Evolutionary conservation across 2,329 filamentous ascomycete species (phyloP).

Genomic region (Sporothrix dimorphospora): DNA sequence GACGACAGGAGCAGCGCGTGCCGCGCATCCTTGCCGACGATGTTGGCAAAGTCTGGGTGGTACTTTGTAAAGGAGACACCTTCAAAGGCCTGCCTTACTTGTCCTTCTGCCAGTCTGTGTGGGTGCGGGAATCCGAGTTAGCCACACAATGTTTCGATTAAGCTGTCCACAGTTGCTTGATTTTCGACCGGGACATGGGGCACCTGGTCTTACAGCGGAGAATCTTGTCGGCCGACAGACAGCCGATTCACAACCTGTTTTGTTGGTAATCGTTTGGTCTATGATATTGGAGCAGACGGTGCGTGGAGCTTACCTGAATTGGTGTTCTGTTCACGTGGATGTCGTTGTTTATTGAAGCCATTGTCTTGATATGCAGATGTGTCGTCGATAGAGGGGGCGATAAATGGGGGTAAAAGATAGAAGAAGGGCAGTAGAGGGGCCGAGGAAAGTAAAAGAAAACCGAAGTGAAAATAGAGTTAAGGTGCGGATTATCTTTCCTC

Average conservation of each 20-base stretch:
- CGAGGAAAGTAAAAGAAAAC: not conserved
- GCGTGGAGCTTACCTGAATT: slow-evolving; percentile 65
- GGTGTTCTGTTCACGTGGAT: slow-evolving; percentile 71
- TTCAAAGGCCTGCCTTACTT: not conserved
- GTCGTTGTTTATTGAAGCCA: slow-evolving; percentile 41
- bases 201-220: not conserved
- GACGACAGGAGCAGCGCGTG: slow-evolving; percentile 50
- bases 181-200: not conserved
- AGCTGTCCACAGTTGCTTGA: no score
- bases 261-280: not conserved
- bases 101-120: slow-evolving; percentile 8
- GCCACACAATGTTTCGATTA: not conserved
- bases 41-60: slow-evolving; percentile 41
- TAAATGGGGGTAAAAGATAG: not conserved
- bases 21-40: slow-evolving; percentile 42
- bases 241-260: slow-evolving; percentile 25
- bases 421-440: no score
- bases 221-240: slow-evolving; percentile 25
- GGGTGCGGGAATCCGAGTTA: not conserved
- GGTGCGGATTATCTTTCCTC: not conserved
- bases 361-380: not conserved
- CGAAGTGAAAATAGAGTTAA: not conserved
- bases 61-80: slow-evolving; percentile 45
- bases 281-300: not conserved
- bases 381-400: not conserved